Base-by-base conservation (phyloP, 2,329 filamentous ascomycete genomes). In the Curvularia hawaiiensis region DNA sequence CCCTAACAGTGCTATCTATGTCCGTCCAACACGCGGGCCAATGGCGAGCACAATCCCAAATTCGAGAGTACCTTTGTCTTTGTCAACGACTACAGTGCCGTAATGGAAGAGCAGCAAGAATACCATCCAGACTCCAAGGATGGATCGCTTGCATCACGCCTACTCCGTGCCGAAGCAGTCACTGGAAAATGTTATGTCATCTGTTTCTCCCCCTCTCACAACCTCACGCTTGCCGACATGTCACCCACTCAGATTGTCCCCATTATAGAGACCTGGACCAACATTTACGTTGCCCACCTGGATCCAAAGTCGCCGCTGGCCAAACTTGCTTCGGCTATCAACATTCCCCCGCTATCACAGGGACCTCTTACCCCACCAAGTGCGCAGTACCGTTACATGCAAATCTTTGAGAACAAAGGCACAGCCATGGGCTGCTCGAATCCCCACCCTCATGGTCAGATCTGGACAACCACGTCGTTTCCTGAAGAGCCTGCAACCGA, bases 381-480 rank as follows among this genome's bases (percentile, higher is more conserved):
- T 50, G 85, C 90, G 52, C 91, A 96, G 77, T 92, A 96, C 69
- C 87, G 90, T 52, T 98, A 96, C 79, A 97, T 99, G 93, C 95
- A 99, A 75, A 98, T 99, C 63, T 99, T 99, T 62, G 95, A 99
- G 80, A 99, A 99, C 82, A 99, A 99, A 79, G 95, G 95, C 50
- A 88, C 90, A 1, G 92, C 94, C 11, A 99, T 99, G 95, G 95
- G 95, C 50, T 99, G 95, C 81, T 98, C 94, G 1, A 99, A 99
- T 76, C 95, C 95, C 0, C 95, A 99, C 76, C 95, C 95, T 0
- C 95, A 99, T 78, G 94, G 95, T 58, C 95, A 99, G 77, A 84
- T 97, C 61, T 99, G 95, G 95, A 95, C 92, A 2, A 96, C 93
- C 0, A 97, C 91, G 22, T 90, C 88, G 7, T 80, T 97, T 65